Base-by-base conservation (phyloP, 1,284 basidiomycete species). In the Apiotrichum laibachii region DNA sequence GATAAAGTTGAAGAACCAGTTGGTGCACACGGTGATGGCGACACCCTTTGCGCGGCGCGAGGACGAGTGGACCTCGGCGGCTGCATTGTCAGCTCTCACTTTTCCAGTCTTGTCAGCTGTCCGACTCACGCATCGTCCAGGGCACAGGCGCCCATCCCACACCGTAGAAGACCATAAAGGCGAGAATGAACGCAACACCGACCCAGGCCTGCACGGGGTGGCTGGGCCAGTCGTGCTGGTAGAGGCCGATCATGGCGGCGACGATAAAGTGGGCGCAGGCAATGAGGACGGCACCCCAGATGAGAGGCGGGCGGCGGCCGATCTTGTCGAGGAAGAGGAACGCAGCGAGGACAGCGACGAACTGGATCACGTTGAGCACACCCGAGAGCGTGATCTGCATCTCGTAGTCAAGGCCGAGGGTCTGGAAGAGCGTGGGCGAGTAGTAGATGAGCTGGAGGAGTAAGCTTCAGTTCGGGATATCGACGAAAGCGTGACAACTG, bases 271-370 rank as follows among this genome's bases (percentile, higher is more conserved):
- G 66, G 5, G 59, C 53, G 15, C 60, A 47, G 43, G 35, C n/a
- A 42, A 47, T 54, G 15, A 56, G 60, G 19, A 54, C 18, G 1
- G 66, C 37, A 21, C 61, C 59, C 18, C 47, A 56, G 46, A 75
- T 61, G 35, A 76, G 63, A 22, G 72, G 65, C 12, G 63, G 66
- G 12, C 65, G 62, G 12, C 75, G 68, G 34, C 75, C 75, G 13
- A 75, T 50, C 9, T 60, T 59, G 57, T 77, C 76, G 46, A 76
- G 64, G 55, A 67, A 74, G 53, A 75, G 46, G 22, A 74, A 43
- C 5, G 68, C 58, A n/a, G 68, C 65, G 46, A 70, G 31, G 45
- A 70, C 71, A 52, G 72, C 71, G 60, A 73, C 72, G n/a, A 49
- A 63, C 43, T 69, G 60, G 37, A 63, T 61, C 40, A 74, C 53